phyloP scores from a whole-genome alignment of 2,329 filamentous ascomycete genomes.

The Gremmenia infestans region DNA sequence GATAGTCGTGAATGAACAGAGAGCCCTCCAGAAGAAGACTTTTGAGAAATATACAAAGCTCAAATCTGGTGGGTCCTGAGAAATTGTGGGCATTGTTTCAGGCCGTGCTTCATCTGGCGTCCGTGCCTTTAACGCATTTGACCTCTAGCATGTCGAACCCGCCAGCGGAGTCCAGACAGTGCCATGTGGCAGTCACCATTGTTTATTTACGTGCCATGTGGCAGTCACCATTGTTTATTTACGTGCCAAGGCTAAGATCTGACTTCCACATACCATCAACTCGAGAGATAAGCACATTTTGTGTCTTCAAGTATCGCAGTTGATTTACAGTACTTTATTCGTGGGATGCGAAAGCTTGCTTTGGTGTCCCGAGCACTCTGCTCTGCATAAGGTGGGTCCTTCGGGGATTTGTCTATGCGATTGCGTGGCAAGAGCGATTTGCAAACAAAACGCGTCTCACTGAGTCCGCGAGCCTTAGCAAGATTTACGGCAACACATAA shows the following conservation, averaged over 20 bases:
- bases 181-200: background rate
- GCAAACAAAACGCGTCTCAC: conserved; percentile 18
- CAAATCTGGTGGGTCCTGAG: conserved; percentile 21
- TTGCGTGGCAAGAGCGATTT: conserved; percentile 4
- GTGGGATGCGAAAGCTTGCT: conserved; percentile 20
- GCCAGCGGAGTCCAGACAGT: background rate
- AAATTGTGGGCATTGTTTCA: conserved; percentile 7
- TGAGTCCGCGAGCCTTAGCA: background rate
- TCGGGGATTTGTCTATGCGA: conserved; percentile 10
- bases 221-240: background rate
- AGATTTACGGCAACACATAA: conserved; percentile 3
- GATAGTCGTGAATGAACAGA: conserved; percentile 42
- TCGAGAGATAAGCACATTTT: conserved; percentile 3
- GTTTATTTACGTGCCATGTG: background rate
- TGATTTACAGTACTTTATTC: conserved; percentile 8
- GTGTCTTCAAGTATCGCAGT: conserved; percentile 12
- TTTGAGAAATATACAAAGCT: conserved; percentile 29
- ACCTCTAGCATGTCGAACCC: background rate
- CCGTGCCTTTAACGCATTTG: conserved; percentile 2
- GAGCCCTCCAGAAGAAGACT: conserved; percentile 38
- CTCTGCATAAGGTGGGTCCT: conserved; percentile 6
- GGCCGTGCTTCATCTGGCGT: conserved; percentile 10
- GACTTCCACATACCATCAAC: background rate
- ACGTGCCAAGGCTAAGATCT: background rate
- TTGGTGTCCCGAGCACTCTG: conserved; percentile 6